Evolutionary conservation across 2,329 filamentous ascomycete species (phyloP).

Genomic region (Phyllosticta citrichinensis): DNA sequence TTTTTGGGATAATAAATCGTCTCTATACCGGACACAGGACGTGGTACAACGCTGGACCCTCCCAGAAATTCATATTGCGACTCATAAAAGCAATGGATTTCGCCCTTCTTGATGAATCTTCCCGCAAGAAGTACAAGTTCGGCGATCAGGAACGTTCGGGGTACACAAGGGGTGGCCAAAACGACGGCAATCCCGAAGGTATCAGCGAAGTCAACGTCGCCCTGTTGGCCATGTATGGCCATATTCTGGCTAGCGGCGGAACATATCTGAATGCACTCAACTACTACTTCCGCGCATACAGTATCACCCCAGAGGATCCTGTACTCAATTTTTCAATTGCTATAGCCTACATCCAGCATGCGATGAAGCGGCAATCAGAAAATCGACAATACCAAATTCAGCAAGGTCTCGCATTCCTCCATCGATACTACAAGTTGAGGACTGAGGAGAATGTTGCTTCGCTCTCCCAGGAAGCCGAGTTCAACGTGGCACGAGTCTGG

Average conservation of each 20-base stretch:
- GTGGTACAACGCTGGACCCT: constrained; percentile 70
- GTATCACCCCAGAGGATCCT: constrained; percentile 65
- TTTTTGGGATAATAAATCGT: constrained; percentile 70
- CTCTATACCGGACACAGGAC: constrained; percentile 57
- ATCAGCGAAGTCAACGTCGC: constrained; percentile 57
- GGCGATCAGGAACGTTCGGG: constrained; percentile 27
- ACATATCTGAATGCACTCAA: constrained; percentile 77
- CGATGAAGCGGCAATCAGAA: constrained; percentile 78
- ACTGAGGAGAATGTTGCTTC: constrained; percentile 31
- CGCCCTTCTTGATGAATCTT: constrained; percentile 45
- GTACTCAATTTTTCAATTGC: constrained; percentile 74
- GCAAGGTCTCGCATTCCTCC: constrained; percentile 75
- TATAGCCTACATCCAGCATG: constrained; percentile 68
- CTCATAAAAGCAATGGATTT: constrained; percentile 87
- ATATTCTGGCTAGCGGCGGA: constrained; percentile 76
- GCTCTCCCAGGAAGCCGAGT: constrained; percentile 65
- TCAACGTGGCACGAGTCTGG: constrained; percentile 68
- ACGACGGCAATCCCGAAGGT: constrained; percentile 28
- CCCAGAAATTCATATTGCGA: constrained; percentile 83
- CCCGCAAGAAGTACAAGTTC: constrained; percentile 35
- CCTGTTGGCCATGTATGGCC: constrained; percentile 78
- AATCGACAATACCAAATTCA: constrained; percentile 82
- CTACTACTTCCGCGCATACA: constrained; percentile 62
- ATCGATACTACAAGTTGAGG: constrained; percentile 58
- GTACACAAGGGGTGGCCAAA: constrained; percentile 27